Base-by-base conservation (phyloP, 495 filamentous ascomycete species). In the Penicillium goetzii region DNA sequence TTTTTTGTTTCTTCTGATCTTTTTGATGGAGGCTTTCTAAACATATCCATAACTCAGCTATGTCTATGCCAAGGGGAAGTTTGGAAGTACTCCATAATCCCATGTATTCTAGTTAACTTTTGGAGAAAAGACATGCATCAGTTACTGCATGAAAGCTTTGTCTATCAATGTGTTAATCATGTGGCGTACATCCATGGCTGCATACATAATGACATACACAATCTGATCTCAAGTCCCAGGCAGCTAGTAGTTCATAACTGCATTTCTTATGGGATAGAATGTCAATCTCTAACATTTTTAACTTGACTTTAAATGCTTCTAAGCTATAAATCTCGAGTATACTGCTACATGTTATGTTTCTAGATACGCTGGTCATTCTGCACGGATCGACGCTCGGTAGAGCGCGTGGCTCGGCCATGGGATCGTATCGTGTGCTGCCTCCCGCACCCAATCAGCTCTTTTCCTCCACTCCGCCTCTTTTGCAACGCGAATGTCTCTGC, bases 401-500 rank as follows among this genome's bases (percentile, higher is more conserved):
- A n/a, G 56, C 69, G 64, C 64, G 64, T 71, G 65, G 60, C 36
- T 36, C 32, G n/a, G 51, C 41, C 67, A 59, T 60, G 59, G 59
- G 64, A 67, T 60, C 67, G 58, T 14, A 65, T 69, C 69, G 58
- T 60, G 61, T 64, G 62, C 53, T 26, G 17, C 41, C 43, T 10
- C 47, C 30, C 30, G 30, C 61, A 32, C 61, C 62, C 63, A 69
- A 72, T 70, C 60, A 66, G 49, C 43, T 30, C 17, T 59, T 51
- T 59, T 68, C 67, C 61, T 61, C 66, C 62, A 56, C 58, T 30
- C 59, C 60, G 14, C 21, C 49, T 52, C 56, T 43, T 62, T 50
- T 59, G 58, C 25, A 38, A 38, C 58, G 65, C 63, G 62, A 61
- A 68, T 64, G 59, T 61, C 58, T 64, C 72, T 58, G 67, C 54